Evolutionary conservation across 768 basidiomycete genomes (phyloP), one percentile per base, ranked within the genome.

Genomic region (Baorangia bicolor): DNA sequence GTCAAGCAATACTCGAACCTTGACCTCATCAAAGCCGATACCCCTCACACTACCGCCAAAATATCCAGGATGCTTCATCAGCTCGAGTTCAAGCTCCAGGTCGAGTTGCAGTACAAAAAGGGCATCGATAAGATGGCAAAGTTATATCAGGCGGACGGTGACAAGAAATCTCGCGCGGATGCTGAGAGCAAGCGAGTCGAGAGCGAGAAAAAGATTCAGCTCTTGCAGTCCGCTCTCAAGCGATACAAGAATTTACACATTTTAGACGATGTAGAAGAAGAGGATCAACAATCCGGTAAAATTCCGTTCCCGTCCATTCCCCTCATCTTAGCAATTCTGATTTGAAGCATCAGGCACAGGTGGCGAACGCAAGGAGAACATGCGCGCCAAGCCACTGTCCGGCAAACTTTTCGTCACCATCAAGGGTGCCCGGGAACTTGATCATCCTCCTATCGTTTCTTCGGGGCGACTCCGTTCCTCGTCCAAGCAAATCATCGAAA

Each of bases 91-190:
- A 99, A 99, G 77, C 86, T 98, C 52, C 92, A 96, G 73, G 93
- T 99, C 60, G 97, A 99, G 75, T 84, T 90, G 77, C 94, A 98
- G 75, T 98, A 98, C 79, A 96, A 95, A 79, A 83, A 88, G 70
- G 97, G 97, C 39, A 97, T 98, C 60, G 95, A 98, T 75, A 98
- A 98, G 78, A 99, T 99, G 97, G 91, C 88, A 35, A 95, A 91
- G 73, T 81, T 98, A 31, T 98, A 98, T 71, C 87, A 93, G 65
- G 92, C 90, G 6, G 97, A 99, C 66, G 96, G 95, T 51, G 97
- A 99, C 78, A 96, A 96, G 82, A 93, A 92, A 71, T 90, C 94
- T 41, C 84, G 90, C 66, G 86, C 84, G 13, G 96, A 98, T 70
- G 94, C 95, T 2, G 94, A 96, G 69, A 87, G 86, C 69, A 98